Evolutionary conservation across 805 yeast genomes (phyloP).

Genomic region (Wickerhamiella cacticola): DNA sequence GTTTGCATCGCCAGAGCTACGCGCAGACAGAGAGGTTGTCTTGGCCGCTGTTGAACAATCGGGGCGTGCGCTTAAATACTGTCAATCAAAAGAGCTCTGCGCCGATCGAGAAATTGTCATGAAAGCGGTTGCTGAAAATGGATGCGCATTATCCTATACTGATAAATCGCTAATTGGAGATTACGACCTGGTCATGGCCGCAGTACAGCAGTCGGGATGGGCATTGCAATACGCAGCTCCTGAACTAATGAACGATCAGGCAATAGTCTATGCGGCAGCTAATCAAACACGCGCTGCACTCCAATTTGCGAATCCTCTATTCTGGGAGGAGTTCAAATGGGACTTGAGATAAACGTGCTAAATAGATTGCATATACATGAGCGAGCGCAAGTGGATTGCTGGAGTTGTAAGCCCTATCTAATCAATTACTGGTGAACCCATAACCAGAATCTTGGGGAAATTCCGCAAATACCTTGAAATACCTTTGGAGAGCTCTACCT

Average conservation of each 20-base stretch:
- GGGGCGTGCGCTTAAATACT: neutral
- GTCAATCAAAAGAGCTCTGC: neutral
- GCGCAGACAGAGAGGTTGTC: neutral
- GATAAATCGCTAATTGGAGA: neutral
- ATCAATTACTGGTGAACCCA: no score
- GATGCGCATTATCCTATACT: neutral
- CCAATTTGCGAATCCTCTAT: neutral
- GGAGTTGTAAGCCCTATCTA: no score
- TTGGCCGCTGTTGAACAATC: neutral
- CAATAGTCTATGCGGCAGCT: neutral
- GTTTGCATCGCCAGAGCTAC: slow-evolving; percentile 1
- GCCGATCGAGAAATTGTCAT: neutral
- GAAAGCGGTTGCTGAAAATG: neutral
- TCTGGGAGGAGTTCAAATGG: neutral
- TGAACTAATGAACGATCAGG: neutral
- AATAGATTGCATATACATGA: no score
- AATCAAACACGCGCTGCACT: neutral
- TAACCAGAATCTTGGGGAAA: no score
- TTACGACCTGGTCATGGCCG: neutral
- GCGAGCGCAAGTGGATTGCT: no score
- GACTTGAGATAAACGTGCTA: neutral
- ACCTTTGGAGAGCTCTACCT: no score
- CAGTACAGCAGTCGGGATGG: neutral
- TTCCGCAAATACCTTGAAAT: no score
- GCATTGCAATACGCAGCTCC: slow-evolving; percentile 4